These are phyloP conservation scores for Stephania yunnanensis DNA, from an alignment of 164 flowering plant species.

Conservation along the genomic window DNA sequence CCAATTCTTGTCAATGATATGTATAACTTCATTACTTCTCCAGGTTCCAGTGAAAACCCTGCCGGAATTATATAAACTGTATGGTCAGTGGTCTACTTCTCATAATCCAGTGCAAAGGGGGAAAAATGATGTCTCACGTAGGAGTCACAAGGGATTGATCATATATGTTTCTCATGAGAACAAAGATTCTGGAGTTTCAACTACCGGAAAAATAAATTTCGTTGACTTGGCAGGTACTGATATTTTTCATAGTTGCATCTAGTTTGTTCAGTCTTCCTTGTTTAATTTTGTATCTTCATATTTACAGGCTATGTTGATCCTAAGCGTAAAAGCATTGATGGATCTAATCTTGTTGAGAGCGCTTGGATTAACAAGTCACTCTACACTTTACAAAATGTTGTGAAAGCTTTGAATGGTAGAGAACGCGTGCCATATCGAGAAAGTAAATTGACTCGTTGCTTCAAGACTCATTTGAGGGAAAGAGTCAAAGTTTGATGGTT, in stretches of 20 bases:
- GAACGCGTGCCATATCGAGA: constrained; percentile 10
- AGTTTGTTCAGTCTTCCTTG: not conserved
- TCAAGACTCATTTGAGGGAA: constrained; percentile 5
- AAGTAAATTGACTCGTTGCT: constrained; percentile 7
- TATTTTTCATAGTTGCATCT: not conserved
- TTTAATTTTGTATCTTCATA: not conserved
- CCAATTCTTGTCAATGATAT: not conserved
- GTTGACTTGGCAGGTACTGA: constrained; percentile 8
- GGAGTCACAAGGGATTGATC: constrained; percentile 6
- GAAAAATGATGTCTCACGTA: not conserved
- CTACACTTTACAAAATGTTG: constrained; percentile 8
- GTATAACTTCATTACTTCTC: not conserved
- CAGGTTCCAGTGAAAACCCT: not conserved
- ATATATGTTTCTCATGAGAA: not conserved
- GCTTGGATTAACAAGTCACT: constrained; percentile 10
- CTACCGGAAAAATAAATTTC: constrained; percentile 3
- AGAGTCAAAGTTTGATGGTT: constrained; percentile 7
- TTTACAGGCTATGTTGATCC: constrained; percentile 5
- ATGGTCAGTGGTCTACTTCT: not conserved
- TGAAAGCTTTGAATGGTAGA: constrained; percentile 5
- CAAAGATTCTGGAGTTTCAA: not conserved
- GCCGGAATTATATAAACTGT: not conserved
- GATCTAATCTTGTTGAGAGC: not conserved
- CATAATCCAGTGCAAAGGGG: not conserved
- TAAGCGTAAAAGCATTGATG: constrained; percentile 2